phyloP scores from a whole-genome alignment of 1,284 basidiomycete species.

The Cutaneotrichosporon mucoides region DNA sequence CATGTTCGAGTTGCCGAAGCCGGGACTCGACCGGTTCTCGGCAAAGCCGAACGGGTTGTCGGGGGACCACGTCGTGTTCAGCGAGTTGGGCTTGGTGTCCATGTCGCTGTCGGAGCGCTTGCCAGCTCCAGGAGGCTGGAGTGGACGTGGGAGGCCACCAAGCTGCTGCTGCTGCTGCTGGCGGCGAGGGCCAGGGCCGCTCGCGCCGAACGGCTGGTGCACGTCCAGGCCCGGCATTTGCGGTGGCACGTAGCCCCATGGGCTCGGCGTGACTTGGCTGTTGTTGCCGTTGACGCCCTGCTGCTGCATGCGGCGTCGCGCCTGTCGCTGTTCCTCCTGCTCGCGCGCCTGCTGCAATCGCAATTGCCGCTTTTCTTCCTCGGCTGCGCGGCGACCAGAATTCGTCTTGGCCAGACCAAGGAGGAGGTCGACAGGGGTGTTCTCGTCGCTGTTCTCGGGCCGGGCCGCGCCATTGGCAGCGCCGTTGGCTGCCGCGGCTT shows the following conservation, averaged over 20 bases:
- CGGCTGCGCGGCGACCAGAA: constrained; percentile 41
- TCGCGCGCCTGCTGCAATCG: constrained; percentile 43
- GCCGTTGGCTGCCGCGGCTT: constrained; percentile 14
- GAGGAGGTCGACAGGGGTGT: constrained; percentile 44
- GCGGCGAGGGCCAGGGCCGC: constrained; percentile 15
- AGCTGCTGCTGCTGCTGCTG: constrained; percentile 42
- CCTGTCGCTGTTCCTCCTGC: constrained; percentile 34
- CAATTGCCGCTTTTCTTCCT: constrained; percentile 44
- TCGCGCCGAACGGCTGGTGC: constrained; percentile 44
- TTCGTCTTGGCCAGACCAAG: constrained; percentile 45
- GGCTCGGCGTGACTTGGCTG: constrained; percentile 20
- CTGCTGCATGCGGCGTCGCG: constrained; percentile 16
- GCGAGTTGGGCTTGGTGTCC: background rate
- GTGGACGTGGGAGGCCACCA: constrained; percentile 31
- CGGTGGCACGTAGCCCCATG: constrained; percentile 49
- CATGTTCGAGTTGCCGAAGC: constrained; percentile 2
- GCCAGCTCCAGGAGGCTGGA: constrained; percentile 34
- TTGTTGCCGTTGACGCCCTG: constrained; percentile 13
- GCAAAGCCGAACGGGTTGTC: constrained; percentile 20
- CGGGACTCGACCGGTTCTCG: constrained; percentile 13
- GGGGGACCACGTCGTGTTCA: constrained; percentile 12
- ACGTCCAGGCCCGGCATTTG: constrained; percentile 48
- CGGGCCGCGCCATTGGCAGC: constrained; percentile 9
- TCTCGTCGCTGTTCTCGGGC: constrained; percentile 26
- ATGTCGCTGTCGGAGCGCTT: constrained; percentile 1